Base-by-base conservation (phyloP, 495 filamentous ascomycete species). In the Saxophila tyrrhenica region DNA sequence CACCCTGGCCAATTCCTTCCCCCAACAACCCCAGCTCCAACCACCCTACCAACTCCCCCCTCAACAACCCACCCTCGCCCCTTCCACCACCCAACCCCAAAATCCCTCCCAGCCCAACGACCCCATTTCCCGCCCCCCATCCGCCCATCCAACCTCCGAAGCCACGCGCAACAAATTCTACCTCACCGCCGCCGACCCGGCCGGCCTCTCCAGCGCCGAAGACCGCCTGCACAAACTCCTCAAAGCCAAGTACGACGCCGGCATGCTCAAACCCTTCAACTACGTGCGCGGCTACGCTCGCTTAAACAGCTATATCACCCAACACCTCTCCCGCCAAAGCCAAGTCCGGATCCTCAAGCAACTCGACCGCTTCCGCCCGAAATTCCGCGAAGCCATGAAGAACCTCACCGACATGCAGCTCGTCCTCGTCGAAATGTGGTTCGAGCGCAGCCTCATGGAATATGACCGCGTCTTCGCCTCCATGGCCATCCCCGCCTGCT, bases 381-480 rank as follows among this genome's bases (percentile, higher is more conserved):
- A 91, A 62, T 97, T 99, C 67, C 82, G 92, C 53, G 94, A 97
- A 65, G 86, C 90, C 66, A 91, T 94, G 72, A 88, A 96, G 59
- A 79, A 73, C 29, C 71, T 97, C 60, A 95, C 86, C 15, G 91
- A 96, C 70, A 83, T 94, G 63, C 86, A 97, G 66, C 78, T 99
- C 11, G 84, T 95, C 7, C 77, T 88, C 45, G 91, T 95, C 48
- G 92, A 99, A 66, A 94, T 96, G 86, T 96, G 92, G 91, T 96
- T 99, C 62, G 92, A 99, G 65, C 79, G 82, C 50, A 89, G 81
- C 45, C 71, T 99, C 55, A 87, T 97, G 81, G 92, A 96, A 64
- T 96, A 95, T 61, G 92, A 99, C 66, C 86, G 92, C 39, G 88
- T 99, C 10, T 99, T 99, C 70, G 94, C 92, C 13, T 94, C 88